These are phyloP conservation scores for Saccharomyces hybrid DNA, from an alignment of 1,139 yeast genomes.

Conservation along the genomic window DNA sequence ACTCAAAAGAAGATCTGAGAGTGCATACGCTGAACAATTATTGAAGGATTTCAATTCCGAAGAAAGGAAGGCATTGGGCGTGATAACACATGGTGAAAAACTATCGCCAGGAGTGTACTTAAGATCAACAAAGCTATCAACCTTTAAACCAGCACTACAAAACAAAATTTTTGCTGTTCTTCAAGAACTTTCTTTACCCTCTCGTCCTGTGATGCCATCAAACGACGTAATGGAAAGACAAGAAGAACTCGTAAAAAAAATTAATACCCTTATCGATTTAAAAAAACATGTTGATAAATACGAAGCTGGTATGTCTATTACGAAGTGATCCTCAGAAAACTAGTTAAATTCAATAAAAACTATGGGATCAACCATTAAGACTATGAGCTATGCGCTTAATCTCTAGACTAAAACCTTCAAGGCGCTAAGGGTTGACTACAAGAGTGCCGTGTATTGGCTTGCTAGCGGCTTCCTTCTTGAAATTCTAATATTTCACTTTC, in stretches of 20 bases:
- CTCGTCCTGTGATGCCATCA: constrained; percentile 84
- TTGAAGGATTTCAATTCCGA: constrained; percentile 57
- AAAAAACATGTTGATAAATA: constrained; percentile 84
- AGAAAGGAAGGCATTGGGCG: constrained; percentile 82
- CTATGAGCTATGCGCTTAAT: neutral
- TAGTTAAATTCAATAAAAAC: neutral
- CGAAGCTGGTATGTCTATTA: constrained; percentile 66
- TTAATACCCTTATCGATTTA: constrained; percentile 68
- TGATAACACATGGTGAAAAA: constrained; percentile 73
- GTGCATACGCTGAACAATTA: constrained; percentile 31
- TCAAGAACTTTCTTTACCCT: constrained; percentile 71
- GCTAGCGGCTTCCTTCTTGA: too few species aligned
- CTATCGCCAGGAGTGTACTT: constrained; percentile 56
- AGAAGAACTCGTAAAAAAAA: constrained; percentile 67
- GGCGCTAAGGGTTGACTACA: too few species aligned
- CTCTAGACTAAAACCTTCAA: neutral
- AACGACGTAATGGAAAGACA: constrained; percentile 70
- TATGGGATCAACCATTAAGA: neutral
- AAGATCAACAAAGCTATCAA: constrained; percentile 60
- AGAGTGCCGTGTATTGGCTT: too few species aligned
- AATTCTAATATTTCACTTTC: too few species aligned
- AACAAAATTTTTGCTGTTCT: constrained; percentile 65
- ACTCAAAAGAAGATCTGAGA: constrained; percentile 27
- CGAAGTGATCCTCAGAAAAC: constrained; percentile 31
- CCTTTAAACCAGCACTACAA: constrained; percentile 65